Conservation (phyloP, 2,329 filamentous ascomycete species). For the Delphinella strobiligena region DNA sequence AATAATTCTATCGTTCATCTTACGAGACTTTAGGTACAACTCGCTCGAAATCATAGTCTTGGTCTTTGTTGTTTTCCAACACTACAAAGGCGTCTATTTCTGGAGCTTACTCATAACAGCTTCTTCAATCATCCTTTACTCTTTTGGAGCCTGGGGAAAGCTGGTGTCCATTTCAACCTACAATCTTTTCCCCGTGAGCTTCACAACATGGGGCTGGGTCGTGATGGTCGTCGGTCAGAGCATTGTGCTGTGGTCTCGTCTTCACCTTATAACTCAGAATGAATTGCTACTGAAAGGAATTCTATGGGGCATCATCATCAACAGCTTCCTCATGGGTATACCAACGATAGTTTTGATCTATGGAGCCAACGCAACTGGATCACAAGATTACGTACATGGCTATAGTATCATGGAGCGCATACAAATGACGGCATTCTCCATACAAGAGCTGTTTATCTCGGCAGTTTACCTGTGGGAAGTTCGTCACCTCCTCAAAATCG, state of each 20-base stretch:
- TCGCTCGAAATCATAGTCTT: slow-evolving; percentile 34
- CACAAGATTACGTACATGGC: slow-evolving; percentile 18
- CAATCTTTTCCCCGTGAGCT: slow-evolving; percentile 24
- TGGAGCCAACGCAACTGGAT: slow-evolving; percentile 31
- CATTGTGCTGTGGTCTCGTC: slow-evolving; percentile 49
- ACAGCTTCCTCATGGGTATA: slow-evolving; percentile 41
- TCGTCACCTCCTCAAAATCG: slow-evolving; percentile 7
- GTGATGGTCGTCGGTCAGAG: slow-evolving; percentile 50
- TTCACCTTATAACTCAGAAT: slow-evolving; percentile 45
- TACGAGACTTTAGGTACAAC: slow-evolving; percentile 21
- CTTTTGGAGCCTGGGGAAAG: slow-evolving; percentile 36
- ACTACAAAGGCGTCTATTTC: slow-evolving; percentile 36
- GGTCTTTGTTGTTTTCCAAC: slow-evolving; percentile 36
- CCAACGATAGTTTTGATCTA: slow-evolving; percentile 44
- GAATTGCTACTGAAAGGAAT: slow-evolving; percentile 36
- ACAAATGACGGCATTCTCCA: slow-evolving; percentile 31
- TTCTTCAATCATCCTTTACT: slow-evolving; percentile 34
- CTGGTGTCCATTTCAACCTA: slow-evolving; percentile 19
- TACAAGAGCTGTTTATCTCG: slow-evolving; percentile 26
- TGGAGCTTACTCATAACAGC: slow-evolving; percentile 35
- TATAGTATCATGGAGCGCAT: slow-evolving; percentile 34
- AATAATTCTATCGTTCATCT: too few species aligned
- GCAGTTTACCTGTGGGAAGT: slow-evolving; percentile 19
- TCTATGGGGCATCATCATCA: slow-evolving; percentile 45
- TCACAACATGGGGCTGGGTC: slow-evolving; percentile 43